Conservation (phyloP, 305 asterid species). For the Caryopteris hybrid region DNA sequence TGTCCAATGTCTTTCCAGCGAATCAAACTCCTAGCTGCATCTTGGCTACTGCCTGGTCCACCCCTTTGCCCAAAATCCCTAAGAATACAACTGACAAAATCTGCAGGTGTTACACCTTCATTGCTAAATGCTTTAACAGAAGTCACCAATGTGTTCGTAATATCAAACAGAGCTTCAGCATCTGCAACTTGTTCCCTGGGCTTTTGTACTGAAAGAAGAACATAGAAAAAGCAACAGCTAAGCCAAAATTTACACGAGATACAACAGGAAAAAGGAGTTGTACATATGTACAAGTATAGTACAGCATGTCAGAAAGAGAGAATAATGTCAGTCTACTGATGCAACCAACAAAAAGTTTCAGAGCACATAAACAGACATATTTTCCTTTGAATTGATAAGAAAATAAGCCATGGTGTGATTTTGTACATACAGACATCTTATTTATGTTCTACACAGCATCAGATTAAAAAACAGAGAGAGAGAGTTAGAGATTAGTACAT, state of each 20-base stretch:
- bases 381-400: not conserved
- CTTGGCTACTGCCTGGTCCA: constrained; percentile 48
- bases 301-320: not conserved
- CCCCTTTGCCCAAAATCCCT: constrained; percentile 59
- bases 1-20: constrained; percentile 72
- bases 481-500: not conserved
- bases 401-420: not conserved
- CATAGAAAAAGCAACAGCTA: not conserved
- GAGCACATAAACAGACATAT: not conserved
- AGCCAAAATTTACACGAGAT: not conserved
- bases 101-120: constrained; percentile 74
- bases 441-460: not conserved
- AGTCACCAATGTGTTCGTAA: constrained; percentile 70
- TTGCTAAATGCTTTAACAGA: constrained; percentile 64
- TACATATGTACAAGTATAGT: not conserved
- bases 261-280: not conserved
- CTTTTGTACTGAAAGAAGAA: constrained; percentile 47
- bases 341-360: not conserved
- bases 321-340: not conserved
- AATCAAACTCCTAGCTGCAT: constrained; percentile 34
- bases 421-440: not conserved
- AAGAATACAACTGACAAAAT: constrained; percentile 65
- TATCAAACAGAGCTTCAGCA: constrained; percentile 90
- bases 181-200: constrained; percentile 96
- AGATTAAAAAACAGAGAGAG: not conserved